Evolutionary conservation across 768 basidiomycete genomes (phyloP).

Genomic region (Tubosaeta sp.): DNA sequence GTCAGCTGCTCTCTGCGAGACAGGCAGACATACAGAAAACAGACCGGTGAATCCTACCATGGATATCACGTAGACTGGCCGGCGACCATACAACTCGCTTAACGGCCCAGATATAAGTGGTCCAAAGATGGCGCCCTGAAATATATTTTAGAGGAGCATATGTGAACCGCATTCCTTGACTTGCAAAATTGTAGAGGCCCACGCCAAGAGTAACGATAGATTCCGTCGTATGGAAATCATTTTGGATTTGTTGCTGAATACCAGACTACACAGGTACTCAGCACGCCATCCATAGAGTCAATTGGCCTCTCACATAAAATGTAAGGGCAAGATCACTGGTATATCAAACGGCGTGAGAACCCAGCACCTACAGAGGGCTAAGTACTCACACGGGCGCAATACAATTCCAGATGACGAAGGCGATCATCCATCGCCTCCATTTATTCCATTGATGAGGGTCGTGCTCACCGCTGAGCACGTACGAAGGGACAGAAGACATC

Average conservation of each 20-base stretch:
- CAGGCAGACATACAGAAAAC: background rate
- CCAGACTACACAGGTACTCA: conserved; percentile 20
- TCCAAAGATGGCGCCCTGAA: conserved; percentile 23
- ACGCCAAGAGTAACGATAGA: conserved; percentile 25
- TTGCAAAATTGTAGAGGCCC: conserved; percentile 26
- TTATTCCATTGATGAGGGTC: conserved; percentile 28
- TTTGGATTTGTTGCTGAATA: conserved; percentile 25
- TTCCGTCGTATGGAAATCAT: conserved; percentile 16
- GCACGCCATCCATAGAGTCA: background rate
- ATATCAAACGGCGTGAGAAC: background rate
- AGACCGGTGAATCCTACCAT: conserved; percentile 22
- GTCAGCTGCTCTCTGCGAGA: conserved; percentile 5
- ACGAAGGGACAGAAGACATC: conserved; percentile 21
- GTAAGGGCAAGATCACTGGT: conserved; percentile 23
- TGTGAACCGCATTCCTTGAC: background rate
- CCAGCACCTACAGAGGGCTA: background rate
- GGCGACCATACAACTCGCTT: conserved; percentile 25
- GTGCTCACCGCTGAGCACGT: conserved; percentile 15
- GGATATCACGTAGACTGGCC: conserved; percentile 19
- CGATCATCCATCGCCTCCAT: conserved; percentile 24
- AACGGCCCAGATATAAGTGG: conserved; percentile 23
- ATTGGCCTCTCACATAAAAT: conserved; percentile 21
- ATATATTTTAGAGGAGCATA: background rate
- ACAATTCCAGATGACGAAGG: conserved; percentile 26
- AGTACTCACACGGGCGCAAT: conserved; percentile 28